Percentiles rank a stretch among this genome's conserved stretches.
phyloP scores from a whole-genome alignment of 495 filamentous ascomycete species.

The Platismatia glauca region DNA sequence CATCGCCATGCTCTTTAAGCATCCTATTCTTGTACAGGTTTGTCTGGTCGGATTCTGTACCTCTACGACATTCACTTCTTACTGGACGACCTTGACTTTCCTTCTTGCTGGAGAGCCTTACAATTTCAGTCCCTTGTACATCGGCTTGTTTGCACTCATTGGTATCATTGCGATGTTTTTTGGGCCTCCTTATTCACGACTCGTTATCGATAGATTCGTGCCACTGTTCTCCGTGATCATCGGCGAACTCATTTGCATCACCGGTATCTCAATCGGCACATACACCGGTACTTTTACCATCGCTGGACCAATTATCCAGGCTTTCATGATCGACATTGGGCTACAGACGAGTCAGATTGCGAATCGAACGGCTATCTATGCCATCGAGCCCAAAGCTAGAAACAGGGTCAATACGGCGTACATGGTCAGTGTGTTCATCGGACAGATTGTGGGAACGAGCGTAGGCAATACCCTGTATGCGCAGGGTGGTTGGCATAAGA shows the following conservation, averaged over 20 bases:
- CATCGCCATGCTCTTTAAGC: slow-evolving; percentile 45
- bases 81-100: slow-evolving; percentile 82
- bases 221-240: slow-evolving; percentile 59
- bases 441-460: slow-evolving; percentile 67
- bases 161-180: slow-evolving; percentile 59
- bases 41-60: slow-evolving; percentile 50
- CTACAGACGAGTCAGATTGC: slow-evolving; percentile 68
- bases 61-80: slow-evolving; percentile 52
- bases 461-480: slow-evolving; percentile 66
- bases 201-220: slow-evolving; percentile 59
- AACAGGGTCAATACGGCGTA: slow-evolving; percentile 79
- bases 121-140: slow-evolving; percentile 52
- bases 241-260: slow-evolving; percentile 46
- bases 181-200: slow-evolving; percentile 58
- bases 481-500: slow-evolving; percentile 58
- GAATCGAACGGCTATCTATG: slow-evolving; percentile 63
- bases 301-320: slow-evolving; percentile 67
- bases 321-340: slow-evolving; percentile 63
- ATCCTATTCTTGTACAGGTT: slow-evolving; percentile 62
- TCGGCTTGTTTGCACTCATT: slow-evolving; percentile 72
- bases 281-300: slow-evolving; percentile 56
- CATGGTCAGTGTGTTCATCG: slow-evolving; percentile 66
- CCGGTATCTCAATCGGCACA: slow-evolving; percentile 60
- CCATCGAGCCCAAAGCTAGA: slow-evolving; percentile 58
- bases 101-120: slow-evolving; percentile 62